Evolutionary conservation across 2,329 filamentous ascomycete species (phyloP).

Genomic region (Aspergillus sp.): DNA sequence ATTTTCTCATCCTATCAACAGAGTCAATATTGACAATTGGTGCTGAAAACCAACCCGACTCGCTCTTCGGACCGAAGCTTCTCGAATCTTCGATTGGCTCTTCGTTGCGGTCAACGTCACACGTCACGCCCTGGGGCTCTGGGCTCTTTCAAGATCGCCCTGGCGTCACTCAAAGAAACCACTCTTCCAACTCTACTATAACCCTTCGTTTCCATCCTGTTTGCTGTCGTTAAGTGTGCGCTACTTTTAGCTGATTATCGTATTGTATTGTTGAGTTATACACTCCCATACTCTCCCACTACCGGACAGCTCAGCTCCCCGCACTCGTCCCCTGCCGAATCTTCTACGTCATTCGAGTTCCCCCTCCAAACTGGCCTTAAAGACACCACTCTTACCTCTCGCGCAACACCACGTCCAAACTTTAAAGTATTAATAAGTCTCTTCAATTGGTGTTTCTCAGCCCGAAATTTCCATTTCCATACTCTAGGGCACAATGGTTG

Average conservation of each 20-base stretch:
- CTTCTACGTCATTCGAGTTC: conserved; percentile 38
- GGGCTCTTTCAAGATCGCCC: conserved; percentile 9
- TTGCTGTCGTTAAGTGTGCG: neutral
- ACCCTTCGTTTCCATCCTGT: neutral
- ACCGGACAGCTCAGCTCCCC: neutral
- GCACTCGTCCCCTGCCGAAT: conserved; percentile 20
- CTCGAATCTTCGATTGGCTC: conserved; percentile 37
- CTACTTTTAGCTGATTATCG: neutral
- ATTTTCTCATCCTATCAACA: neutral
- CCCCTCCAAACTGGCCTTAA: neutral
- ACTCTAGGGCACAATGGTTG: conserved; percentile 66
- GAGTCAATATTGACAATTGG: neutral
- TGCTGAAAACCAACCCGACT: neutral
- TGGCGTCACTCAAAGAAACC: conserved; percentile 12
- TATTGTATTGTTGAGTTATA: neutral
- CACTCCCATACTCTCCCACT: neutral
- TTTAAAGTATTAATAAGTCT: neutral
- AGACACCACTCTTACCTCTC: neutral
- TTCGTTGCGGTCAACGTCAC: conserved; percentile 27
- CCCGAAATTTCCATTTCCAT: conserved; percentile 7
- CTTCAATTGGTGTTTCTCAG: neutral
- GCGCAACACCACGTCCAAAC: neutral
- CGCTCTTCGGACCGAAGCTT: conserved; percentile 30
- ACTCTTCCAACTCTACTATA: neutral
- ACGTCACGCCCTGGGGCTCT: conserved; percentile 27